Base-by-base conservation (phyloP, 2,329 filamentous ascomycete genomes). In the Penicillium sp. region DNA sequence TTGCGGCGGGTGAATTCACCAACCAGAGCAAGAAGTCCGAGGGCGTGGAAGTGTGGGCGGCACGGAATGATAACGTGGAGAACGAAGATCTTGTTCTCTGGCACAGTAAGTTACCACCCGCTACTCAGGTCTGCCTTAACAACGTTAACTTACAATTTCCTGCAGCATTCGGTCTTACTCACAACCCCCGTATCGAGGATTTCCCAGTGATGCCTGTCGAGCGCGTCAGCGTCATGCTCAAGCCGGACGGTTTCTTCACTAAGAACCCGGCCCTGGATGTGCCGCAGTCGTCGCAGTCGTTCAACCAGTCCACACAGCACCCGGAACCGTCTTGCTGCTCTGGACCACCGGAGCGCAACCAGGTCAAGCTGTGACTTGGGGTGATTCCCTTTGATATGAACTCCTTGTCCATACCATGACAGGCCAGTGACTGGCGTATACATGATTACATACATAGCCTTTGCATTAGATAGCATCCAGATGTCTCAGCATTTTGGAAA, bases 141-240 rank as follows among this genome's bases (percentile, higher is more conserved):
- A 8, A 43, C 45, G 35, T 20, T 47, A 6, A 42, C 65, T 67
- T 17, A 63, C 57, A 17, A 42, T 10, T 10, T 39, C 43, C 43
- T n/a, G 8, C 41, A 75, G 72, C 73, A 17, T 79, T 80, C 63
- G 80, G 86, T 10, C 82, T 88, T 22, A 89, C 88, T 35, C 87
- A 89, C 62, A 84, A 88, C 41, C 85, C 86, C 0, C 77, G 86
- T 2, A 79, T 85, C 28, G 87, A 89, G 67, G 87, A 89, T 67
- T 89, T 88, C 74, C 86, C 86, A 0, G 84, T 89, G 31, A 89
- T 89, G 87, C 87, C 86, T 0, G 81, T 81, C 63, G 87, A 89
- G 68, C 73, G 76, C 5, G 72, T 80, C 45, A 78, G 76, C 43
- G 77, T 83, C 10, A 76, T 75, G 67, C 68, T 84, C 25, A 78